These are phyloP conservation scores for Pseudopediastrum boryanum DNA, from an alignment of 139 green algal genomes.

Conservation along the genomic window DNA sequence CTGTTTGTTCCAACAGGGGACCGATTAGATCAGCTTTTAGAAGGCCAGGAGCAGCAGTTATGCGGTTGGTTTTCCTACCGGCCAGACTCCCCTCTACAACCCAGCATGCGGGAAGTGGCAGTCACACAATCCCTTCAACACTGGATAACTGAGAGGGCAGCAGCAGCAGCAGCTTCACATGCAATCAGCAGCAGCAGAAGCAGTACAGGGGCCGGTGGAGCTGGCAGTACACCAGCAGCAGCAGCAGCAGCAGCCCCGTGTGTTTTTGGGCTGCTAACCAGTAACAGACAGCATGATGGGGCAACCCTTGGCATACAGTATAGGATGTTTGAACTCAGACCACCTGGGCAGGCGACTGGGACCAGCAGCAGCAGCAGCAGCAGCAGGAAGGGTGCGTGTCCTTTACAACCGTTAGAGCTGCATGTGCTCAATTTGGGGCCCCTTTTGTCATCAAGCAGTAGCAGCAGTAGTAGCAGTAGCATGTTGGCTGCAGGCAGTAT, in stretches of 20 bases:
- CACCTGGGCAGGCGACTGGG: background rate
- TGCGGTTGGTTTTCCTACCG: constrained; percentile 49
- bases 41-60: background rate
- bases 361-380: constrained; percentile 22
- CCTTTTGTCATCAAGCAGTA: background rate
- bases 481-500: background rate
- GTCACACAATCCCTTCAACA: constrained; percentile 31
- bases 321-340: constrained; percentile 13
- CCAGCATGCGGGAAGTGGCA: constrained; percentile 47
- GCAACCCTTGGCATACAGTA: constrained; percentile 44
- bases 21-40: background rate
- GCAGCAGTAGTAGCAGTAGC: constrained; percentile 20
- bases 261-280: constrained; percentile 41
- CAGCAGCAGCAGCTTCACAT: background rate
- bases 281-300: constrained; percentile 22
- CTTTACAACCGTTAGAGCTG: constrained; percentile 32
- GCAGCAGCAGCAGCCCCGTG: constrained; percentile 11
- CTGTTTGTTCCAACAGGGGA: background rate
- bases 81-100: background rate
- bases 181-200: background rate
- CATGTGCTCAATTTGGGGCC: constrained; percentile 30
- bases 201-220: too few relatives aligned
- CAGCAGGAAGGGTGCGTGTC: background rate
- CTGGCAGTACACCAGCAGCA: constrained; percentile 14
- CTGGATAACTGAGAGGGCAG: constrained; percentile 12